Evolutionary conservation across 2,329 filamentous ascomycete genomes (phyloP).

Genomic region (Xylariaceae sp.): DNA sequence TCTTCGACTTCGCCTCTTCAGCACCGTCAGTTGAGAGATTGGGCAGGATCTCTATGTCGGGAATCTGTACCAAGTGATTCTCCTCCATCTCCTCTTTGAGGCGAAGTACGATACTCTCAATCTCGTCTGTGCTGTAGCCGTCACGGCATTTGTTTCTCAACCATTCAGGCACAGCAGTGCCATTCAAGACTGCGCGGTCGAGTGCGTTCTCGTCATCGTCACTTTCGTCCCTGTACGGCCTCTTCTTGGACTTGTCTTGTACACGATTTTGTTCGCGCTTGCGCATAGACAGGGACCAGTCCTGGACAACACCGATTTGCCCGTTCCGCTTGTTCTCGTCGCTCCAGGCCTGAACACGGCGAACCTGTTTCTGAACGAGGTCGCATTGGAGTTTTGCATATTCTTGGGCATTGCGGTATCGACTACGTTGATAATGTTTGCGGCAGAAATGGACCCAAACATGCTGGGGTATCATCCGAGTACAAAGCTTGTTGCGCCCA

Average conservation of each 20-base stretch:
- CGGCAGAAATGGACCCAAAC: slow-evolving; percentile 81
- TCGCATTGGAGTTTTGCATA: slow-evolving; percentile 69
- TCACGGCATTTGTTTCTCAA: slow-evolving; percentile 51
- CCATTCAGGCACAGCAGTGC: slow-evolving; percentile 48
- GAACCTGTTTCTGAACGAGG: slow-evolving; percentile 68
- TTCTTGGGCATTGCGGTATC: slow-evolving; percentile 70
- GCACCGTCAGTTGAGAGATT: slow-evolving; percentile 53
- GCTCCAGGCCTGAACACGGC: slow-evolving; percentile 69
- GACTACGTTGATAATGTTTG: slow-evolving; percentile 80
- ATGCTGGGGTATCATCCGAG: slow-evolving; percentile 69
- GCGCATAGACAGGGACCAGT: slow-evolving; percentile 68
- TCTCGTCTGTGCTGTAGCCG: slow-evolving; percentile 55
- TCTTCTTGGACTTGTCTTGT: slow-evolving; percentile 49
- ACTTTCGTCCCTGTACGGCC: slow-evolving; percentile 41
- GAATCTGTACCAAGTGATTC: slow-evolving; percentile 54
- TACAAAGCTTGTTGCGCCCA: slow-evolving; percentile 81
- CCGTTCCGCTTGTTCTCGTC: slow-evolving; percentile 51
- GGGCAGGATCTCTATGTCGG: slow-evolving; percentile 66
- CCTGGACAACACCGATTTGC: slow-evolving; percentile 54
- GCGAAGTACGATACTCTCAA: slow-evolving; percentile 54
- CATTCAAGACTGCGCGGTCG: slow-evolving; percentile 43
- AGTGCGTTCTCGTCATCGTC: slow-evolving; percentile 40
- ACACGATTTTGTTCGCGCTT: slow-evolving; percentile 69
- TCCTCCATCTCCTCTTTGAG: slow-evolving; percentile 54
- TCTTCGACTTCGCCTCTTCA: slow-evolving; percentile 39